A percentile compares a stretch with the other conserved stretches of the same genome.
These are phyloP conservation scores for Russula griseocarnosa DNA, from an alignment of 768 basidiomycete genomes.

Conservation along the genomic window DNA sequence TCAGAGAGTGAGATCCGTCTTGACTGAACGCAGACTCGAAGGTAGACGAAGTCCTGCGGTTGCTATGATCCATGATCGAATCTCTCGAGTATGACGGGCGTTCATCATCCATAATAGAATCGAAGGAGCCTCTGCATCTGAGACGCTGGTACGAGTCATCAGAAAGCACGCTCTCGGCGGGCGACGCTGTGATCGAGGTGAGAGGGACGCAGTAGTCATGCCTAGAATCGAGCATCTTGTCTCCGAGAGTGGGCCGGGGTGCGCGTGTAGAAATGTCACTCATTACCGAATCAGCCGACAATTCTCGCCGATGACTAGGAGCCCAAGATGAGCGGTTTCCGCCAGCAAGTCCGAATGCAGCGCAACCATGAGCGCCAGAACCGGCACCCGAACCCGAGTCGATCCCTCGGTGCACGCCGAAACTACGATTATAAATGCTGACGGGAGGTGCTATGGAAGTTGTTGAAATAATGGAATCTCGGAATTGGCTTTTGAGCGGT, in stretches of 20 bases:
- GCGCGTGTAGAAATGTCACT: slow-evolving; percentile 63
- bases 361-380: slow-evolving; percentile 56
- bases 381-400: slow-evolving; percentile 58
- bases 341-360: slow-evolving; percentile 46
- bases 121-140: slow-evolving; percentile 45
- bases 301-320: slow-evolving; percentile 48
- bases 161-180: slow-evolving; percentile 42
- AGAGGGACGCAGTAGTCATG: slow-evolving; percentile 52
- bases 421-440: slow-evolving; percentile 68
- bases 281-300: slow-evolving; percentile 59
- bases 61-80: slow-evolving; percentile 52
- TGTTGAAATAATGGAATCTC: slow-evolving; percentile 51
- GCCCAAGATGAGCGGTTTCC: slow-evolving; percentile 59
- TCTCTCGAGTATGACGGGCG: slow-evolving; percentile 33
- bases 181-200: slow-evolving; percentile 62
- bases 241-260: slow-evolving; percentile 70
- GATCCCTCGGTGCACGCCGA: slow-evolving; percentile 45
- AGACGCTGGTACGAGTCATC: slow-evolving; percentile 31
- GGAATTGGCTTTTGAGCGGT: slow-evolving; percentile 48
- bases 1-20: slow-evolving; percentile 38
- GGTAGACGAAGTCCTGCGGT: slow-evolving; percentile 46
- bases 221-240: slow-evolving; percentile 79
- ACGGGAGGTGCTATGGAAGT: slow-evolving; percentile 62
- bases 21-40: slow-evolving; percentile 62
- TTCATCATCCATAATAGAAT: slow-evolving; percentile 63